Percentiles rank a stretch among this genome's conserved stretches.
Conservation (phyloP, 345 rosid genomes). For the Limnanthes douglasii region DNA sequence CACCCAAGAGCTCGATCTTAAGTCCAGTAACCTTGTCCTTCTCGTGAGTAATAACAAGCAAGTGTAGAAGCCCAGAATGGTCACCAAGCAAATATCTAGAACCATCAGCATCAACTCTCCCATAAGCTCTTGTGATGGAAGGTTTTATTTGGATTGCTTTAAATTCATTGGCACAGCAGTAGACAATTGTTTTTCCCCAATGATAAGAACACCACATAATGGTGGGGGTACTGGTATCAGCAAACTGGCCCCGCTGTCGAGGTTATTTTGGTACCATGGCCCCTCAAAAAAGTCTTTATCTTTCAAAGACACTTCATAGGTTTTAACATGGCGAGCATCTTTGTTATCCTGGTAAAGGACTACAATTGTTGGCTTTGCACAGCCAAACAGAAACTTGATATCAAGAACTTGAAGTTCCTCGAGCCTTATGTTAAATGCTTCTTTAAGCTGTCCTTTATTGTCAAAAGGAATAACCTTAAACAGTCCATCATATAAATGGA, state of each 20-base stretch:
- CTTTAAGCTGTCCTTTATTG: conserved; percentile 88
- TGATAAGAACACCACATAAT: conserved; percentile 92
- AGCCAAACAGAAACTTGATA: conserved; percentile 87
- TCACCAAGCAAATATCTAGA: conserved; percentile 93
- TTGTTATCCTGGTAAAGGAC: conserved; percentile 97
- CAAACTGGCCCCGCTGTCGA: conserved; percentile 85
- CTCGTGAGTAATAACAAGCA: conserved; percentile 83
- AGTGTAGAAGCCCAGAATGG: conserved; percentile 77
- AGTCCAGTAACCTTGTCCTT: conserved; percentile 94
- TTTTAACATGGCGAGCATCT: conserved; percentile 96
- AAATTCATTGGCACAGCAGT: conserved; percentile 79
- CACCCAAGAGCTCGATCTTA: conserved; percentile 90
- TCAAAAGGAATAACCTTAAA: conserved; percentile 98
- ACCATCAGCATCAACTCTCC: conserved; percentile 94
- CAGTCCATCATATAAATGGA: conserved; percentile 90
- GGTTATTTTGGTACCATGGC: conserved; percentile 93
- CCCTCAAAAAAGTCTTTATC: conserved; percentile 97
- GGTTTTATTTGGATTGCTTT: conserved; percentile 77
- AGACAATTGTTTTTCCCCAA: conserved; percentile 88
- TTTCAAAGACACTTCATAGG: conserved; percentile 86
- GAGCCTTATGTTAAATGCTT: conserved; percentile 94
- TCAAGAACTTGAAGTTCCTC: conserved; percentile 95
- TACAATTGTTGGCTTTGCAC: conserved; percentile 80
- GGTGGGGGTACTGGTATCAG: conserved; percentile 96
- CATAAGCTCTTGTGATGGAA: conserved; percentile 81